phyloP scores from a whole-genome alignment of 306 rosid species.

The Castanopsis chinensis region DNA sequence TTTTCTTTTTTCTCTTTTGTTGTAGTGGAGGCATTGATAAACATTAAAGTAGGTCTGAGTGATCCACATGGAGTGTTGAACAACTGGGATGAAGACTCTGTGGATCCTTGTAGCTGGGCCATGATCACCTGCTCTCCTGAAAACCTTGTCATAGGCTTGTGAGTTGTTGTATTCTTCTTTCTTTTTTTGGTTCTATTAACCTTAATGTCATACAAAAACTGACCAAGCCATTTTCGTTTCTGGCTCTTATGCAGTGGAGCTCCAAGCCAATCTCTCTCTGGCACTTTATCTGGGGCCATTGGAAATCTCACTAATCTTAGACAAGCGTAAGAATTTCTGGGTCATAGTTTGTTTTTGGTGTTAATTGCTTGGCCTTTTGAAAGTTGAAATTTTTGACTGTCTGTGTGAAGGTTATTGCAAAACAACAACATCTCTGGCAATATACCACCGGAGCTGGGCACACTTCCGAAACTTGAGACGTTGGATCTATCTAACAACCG shows the following conservation, averaged over 20 bases:
- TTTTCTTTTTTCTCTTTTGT: neutral
- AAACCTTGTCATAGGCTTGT: constrained; percentile 71
- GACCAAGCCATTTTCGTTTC: neutral
- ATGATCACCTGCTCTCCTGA: constrained; percentile 93
- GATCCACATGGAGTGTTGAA: constrained; percentile 80
- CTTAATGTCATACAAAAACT: neutral
- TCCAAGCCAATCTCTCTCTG: constrained; percentile 91
- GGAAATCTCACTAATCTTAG: constrained; percentile 82
- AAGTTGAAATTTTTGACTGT: neutral
- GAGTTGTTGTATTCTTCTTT: constrained; percentile 26
- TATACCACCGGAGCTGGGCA: constrained; percentile 74
- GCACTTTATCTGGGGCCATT: constrained; percentile 65
- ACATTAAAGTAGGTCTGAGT: constrained; percentile 39
- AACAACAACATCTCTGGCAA: constrained; percentile 83
- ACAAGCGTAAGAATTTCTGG: constrained; percentile 64
- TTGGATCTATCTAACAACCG: constrained; percentile 85
- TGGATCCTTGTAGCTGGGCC: constrained; percentile 96
- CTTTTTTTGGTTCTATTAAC: neutral
- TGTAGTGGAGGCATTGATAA: constrained; percentile 79
- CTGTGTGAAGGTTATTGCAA: constrained; percentile 63
- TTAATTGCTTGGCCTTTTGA: neutral
- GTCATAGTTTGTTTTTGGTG: neutral
- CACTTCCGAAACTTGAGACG: constrained; percentile 72
- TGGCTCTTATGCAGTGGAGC: constrained; percentile 64
- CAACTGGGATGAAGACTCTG: constrained; percentile 92